Evolutionary conservation across 257 asterid species (phyloP).

Genomic region (Forsythia viridissima): DNA sequence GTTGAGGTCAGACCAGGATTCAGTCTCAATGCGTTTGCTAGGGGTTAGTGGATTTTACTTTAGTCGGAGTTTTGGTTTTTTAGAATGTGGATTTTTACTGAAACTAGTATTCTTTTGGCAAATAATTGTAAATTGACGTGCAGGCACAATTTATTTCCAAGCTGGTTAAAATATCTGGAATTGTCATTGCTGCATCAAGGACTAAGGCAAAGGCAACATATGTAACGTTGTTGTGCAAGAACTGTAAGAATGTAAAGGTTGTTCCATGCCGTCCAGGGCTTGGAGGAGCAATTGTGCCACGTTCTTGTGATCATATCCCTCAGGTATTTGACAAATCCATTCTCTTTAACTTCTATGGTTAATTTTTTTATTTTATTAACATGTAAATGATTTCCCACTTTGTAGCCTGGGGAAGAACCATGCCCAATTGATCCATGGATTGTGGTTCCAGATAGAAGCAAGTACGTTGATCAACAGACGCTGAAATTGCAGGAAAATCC

Average conservation of each 20-base stretch:
- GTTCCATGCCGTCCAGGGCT: slow-evolving; percentile 98
- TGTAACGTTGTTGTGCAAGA: slow-evolving; percentile 85
- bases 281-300: slow-evolving; percentile 96
- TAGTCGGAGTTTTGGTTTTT: slow-evolving; percentile 12
- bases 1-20: slow-evolving; percentile 86
- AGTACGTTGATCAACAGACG: slow-evolving; percentile 94
- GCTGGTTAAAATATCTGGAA: slow-evolving; percentile 89
- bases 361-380: neutral
- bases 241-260: slow-evolving; percentile 82
- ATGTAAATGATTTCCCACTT: neutral
- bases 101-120: slow-evolving; percentile 12
- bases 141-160: slow-evolving; percentile 92
- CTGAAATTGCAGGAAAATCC: slow-evolving; percentile 94
- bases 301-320: slow-evolving; percentile 86
- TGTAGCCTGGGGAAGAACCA: slow-evolving; percentile 80
- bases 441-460: slow-evolving; percentile 90
- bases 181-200: slow-evolving; percentile 96
- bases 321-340: slow-evolving; percentile 52
- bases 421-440: slow-evolving; percentile 95
- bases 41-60: slow-evolving; percentile 66
- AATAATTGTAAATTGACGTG: slow-evolving; percentile 14
- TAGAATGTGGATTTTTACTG: neutral
- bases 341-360: slow-evolving; percentile 4
- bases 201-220: slow-evolving; percentile 97
- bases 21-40: slow-evolving; percentile 73